Evolutionary conservation across 2,329 filamentous ascomycete species (phyloP).

Genomic region (Alternaria sp.): DNA sequence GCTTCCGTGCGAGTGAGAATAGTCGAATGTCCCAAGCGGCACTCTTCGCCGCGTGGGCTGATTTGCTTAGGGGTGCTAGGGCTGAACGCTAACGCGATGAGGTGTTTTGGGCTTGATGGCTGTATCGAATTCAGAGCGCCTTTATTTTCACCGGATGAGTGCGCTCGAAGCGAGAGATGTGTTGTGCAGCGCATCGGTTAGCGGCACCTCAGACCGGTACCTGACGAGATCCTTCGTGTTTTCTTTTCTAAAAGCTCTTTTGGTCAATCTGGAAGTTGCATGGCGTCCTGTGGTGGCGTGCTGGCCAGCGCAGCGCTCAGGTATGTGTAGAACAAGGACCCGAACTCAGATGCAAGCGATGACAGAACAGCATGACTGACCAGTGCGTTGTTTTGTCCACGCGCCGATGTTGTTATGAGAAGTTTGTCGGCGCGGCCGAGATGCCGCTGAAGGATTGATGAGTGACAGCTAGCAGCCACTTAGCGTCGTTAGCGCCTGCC

Average conservation of each 20-base stretch:
- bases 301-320: background rate
- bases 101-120: slow-evolving; percentile 1
- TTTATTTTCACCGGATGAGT: background rate
- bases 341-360: background rate
- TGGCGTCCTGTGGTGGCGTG: background rate
- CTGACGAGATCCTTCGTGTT: background rate
- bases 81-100: slow-evolving; percentile 3
- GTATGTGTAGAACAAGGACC: background rate
- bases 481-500: background rate
- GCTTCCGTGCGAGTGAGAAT: slow-evolving; percentile 1
- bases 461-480: background rate
- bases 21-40: slow-evolving; percentile 2
- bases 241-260: background rate
- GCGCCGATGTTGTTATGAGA: background rate
- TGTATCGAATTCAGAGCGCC: slow-evolving; percentile 13
- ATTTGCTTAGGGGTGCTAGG: background rate
- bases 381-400: background rate
- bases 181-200: background rate
- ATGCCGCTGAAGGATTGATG: background rate
- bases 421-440: background rate
- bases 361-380: background rate
- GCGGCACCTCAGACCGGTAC: background rate
- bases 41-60: background rate
- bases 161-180: background rate
- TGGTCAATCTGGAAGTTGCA: background rate